Evolutionary conservation across 768 basidiomycete species (phyloP).

Genomic region (Tulasnella sp.): DNA sequence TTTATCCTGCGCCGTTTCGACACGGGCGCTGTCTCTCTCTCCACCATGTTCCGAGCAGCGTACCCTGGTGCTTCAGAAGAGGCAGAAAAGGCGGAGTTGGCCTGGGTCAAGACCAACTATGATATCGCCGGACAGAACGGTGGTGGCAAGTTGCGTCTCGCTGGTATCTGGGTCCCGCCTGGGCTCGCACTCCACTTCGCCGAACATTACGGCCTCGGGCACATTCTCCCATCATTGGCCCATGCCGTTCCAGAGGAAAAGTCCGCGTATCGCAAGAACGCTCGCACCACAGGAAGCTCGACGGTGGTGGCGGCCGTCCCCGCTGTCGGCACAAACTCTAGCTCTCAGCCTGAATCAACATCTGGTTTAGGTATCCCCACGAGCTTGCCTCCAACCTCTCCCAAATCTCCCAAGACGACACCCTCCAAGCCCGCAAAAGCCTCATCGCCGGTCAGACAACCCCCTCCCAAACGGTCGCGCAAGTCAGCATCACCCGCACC

Average conservation of each 20-base stretch:
- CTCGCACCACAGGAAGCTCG: slow-evolving; percentile 36
- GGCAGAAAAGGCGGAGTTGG: slow-evolving; percentile 73
- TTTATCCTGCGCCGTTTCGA: slow-evolving; percentile 93
- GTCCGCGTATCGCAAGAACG: slow-evolving; percentile 72
- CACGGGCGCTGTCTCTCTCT: slow-evolving; percentile 85
- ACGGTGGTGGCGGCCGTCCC: slow-evolving; percentile 33
- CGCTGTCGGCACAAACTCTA: slow-evolving; percentile 35
- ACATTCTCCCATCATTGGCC: slow-evolving; percentile 62
- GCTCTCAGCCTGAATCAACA: slow-evolving; percentile 32
- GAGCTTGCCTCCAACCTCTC: slow-evolving; percentile 20
- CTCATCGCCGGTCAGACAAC: slow-evolving; percentile 42
- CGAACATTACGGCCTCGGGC: slow-evolving; percentile 57
- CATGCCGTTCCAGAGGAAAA: slow-evolving; percentile 73
- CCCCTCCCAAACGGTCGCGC: slow-evolving; percentile 23
- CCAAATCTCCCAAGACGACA: slow-evolving; percentile 38
- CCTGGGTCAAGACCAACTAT: slow-evolving; percentile 77
- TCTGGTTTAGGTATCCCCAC: slow-evolving; percentile 19
- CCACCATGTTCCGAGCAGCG: slow-evolving; percentile 95
- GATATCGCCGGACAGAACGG: slow-evolving; percentile 74
- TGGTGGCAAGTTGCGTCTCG: slow-evolving; percentile 66
- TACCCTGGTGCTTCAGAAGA: slow-evolving; percentile 76
- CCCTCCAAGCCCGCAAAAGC: slow-evolving; percentile 67
- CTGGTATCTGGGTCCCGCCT: slow-evolving; percentile 81
- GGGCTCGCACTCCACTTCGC: slow-evolving; percentile 65
- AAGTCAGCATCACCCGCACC: slow-evolving; percentile 33